Conservation (phyloP, 1,284 basidiomycete genomes). For the Rhodotorula sp. region DNA sequence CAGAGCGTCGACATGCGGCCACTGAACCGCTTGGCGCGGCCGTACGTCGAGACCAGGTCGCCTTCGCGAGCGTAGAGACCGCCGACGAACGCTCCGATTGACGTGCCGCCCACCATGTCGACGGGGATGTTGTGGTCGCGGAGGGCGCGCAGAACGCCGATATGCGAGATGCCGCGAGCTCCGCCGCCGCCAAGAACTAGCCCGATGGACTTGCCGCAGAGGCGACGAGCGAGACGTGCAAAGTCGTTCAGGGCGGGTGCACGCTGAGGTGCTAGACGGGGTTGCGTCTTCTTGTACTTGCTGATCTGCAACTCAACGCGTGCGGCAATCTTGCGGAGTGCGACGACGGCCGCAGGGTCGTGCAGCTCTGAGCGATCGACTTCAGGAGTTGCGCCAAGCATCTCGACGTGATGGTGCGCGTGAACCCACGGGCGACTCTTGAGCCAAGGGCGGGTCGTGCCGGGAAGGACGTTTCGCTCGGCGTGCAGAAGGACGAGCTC, state of each 20-base stretch:
- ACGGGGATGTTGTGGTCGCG: conserved; percentile 91
- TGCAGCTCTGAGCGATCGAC: conserved; percentile 54
- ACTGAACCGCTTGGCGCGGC: conserved; percentile 86
- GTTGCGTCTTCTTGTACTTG: conserved; percentile 58
- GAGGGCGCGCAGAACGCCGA: conserved; percentile 84
- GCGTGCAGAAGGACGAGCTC: conserved; percentile 93
- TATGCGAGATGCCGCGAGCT: conserved; percentile 88
- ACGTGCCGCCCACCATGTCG: conserved; percentile 74
- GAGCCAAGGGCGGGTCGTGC: conserved; percentile 93
- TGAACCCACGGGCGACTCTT: conserved; percentile 95
- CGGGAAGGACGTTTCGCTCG: conserved; percentile 81
- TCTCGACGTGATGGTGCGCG: conserved; percentile 85
- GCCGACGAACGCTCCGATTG: conserved; percentile 91
- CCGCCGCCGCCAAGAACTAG: conserved; percentile 94
- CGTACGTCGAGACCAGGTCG: conserved; percentile 80
- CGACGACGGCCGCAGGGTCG: conserved; percentile 84
- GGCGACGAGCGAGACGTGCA: conserved; percentile 79
- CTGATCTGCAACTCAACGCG: conserved; percentile 84
- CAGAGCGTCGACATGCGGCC: conserved; percentile 89
- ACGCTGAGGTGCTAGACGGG: conserved; percentile 59
- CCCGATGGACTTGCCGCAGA: conserved; percentile 91
- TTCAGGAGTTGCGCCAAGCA: conserved; percentile 56
- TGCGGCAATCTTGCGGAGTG: conserved; percentile 72
- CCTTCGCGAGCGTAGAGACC: conserved; percentile 93
- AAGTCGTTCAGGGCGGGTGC: conserved; percentile 87